A percentile compares a stretch with the other conserved stretches of the same genome.
Conservation (phyloP, 192 early-diverging fungal species). For the Entophlyctis helioformis region DNA sequence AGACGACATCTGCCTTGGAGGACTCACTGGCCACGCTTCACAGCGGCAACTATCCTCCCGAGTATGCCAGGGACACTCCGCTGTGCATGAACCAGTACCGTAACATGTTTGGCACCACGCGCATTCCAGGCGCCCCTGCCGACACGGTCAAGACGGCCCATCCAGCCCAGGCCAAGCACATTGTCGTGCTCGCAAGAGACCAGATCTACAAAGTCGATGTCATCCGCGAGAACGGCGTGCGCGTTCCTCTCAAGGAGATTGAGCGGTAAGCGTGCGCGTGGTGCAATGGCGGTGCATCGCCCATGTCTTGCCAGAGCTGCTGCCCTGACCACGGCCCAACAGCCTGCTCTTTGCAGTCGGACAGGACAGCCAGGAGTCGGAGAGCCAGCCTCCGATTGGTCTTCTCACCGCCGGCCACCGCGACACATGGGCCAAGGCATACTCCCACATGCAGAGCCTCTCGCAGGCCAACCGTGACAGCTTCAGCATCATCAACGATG, state of each 20-base stretch:
- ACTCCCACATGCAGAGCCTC: constrained; percentile 10
- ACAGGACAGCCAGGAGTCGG: constrained; percentile 6
- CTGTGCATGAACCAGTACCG: constrained; percentile 95
- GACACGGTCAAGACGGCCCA: constrained; percentile 63
- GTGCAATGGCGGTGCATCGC: not conserved
- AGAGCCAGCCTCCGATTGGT: constrained; percentile 54
- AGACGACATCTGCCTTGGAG: not conserved
- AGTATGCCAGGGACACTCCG: constrained; percentile 40
- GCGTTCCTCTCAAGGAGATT: constrained; percentile 40
- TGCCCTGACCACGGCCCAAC: not conserved
- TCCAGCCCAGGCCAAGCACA: constrained; percentile 65
- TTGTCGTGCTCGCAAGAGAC: constrained; percentile 74
- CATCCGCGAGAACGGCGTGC: constrained; percentile 45
- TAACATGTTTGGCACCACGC: constrained; percentile 68
- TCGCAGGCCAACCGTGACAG: constrained; percentile 36
- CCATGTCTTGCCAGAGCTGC: no score
- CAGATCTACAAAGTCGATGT: constrained; percentile 81
- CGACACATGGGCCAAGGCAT: constrained; percentile 68
- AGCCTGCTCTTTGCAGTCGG: constrained; percentile 17
- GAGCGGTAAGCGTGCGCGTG: constrained; percentile 11
- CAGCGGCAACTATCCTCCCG: constrained; percentile 27
- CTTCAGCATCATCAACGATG: constrained; percentile 54
- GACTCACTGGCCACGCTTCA: not conserved
- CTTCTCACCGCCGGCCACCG: constrained; percentile 77
- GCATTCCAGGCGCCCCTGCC: constrained; percentile 52